Percentiles rank a stretch among this genome's conserved stretches.
These are phyloP conservation scores for Rhododendron ovatum DNA, from an alignment of 148 eudicot species.

Conservation along the genomic window DNA sequence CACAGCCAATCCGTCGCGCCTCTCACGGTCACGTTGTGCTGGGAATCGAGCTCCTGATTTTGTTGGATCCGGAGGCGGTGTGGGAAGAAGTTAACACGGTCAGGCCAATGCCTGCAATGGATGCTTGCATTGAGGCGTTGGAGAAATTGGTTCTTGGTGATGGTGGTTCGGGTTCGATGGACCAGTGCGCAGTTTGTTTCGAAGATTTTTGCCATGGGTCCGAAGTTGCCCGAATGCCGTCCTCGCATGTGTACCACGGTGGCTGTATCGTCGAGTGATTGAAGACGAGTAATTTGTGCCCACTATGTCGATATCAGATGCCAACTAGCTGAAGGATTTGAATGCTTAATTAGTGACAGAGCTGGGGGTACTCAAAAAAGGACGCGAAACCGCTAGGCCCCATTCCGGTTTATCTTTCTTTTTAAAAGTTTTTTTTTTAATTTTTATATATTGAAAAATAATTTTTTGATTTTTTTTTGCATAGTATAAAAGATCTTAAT, in stretches of 20 bases:
- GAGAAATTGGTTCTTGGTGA: background rate
- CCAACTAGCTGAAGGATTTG: background rate
- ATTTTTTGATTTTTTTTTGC: too few species aligned
- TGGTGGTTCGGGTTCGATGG: background rate
- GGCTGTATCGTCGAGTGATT: background rate
- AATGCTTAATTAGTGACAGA: background rate
- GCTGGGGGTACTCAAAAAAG: too few species aligned
- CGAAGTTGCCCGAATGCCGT: background rate
- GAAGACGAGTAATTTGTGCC: background rate
- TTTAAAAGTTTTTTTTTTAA: too few species aligned
- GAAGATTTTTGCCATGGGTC: background rate
- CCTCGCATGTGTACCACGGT: background rate
- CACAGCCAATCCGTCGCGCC: too few species aligned
- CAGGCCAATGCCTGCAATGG: background rate
- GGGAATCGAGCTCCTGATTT: background rate
- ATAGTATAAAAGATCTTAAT: too few species aligned
- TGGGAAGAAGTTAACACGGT: background rate
- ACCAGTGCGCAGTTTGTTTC: background rate
- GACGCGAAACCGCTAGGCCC: too few species aligned
- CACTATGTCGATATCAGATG: background rate
- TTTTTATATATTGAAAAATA: too few species aligned
- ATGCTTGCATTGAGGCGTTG: background rate
- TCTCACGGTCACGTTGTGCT: too few species aligned
- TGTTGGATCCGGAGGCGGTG: background rate
- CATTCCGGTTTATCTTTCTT: too few species aligned